Base-by-base conservation (phyloP, 768 basidiomycete genomes). In the Podaxis sp. region DNA sequence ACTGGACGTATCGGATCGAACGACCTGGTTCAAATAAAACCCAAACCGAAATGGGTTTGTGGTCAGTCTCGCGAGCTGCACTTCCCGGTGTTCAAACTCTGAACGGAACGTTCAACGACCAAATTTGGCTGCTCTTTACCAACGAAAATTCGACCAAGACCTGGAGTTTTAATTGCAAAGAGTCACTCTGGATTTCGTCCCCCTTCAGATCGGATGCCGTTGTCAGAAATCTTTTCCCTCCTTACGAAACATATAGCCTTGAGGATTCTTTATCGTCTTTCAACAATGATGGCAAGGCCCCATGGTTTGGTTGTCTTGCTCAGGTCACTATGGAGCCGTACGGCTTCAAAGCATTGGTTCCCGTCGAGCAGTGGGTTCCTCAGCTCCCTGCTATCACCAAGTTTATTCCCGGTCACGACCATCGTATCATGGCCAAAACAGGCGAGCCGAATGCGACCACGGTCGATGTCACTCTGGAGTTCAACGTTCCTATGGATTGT, bases 401-500 rank as follows among this genome's bases (percentile, higher is more conserved):
- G 59, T 96, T 96, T 74, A 71, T 74, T 2, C 95, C 95, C 0
- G 95, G 95, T 1, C 95, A 97, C 72, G 95, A 97, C 68, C 81
- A 86, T 48, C 89, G 95, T 48, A 76, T 93, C 42, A 68, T 81
- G 26, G 75, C 77, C 36, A 78, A 80, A 24, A 72, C 79, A 24
- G 72, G 74, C 17, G 82, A 80, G 19, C 72, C 81, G 26, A 76
- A 84, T 60, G 86, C 85, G 28, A 84, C 83, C 0, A 85, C 84
- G 7, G 73, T 93, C 57, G 76, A 88, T 65, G 84, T 97, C 59
- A 70, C 80, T 0, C 80, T 97, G 65, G 90, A 96, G 76, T 97
- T 93, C 76, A 95, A 88, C 67, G 73, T 79, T 6, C 71, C 68
- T 36, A 95, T 97, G 95, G 78, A 83, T 63, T 96, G 95, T 68